A percentile compares a stretch with the other conserved stretches of the same genome.
Conservation (phyloP, 1,284 basidiomycete species). For the Ustilago crameri region DNA sequence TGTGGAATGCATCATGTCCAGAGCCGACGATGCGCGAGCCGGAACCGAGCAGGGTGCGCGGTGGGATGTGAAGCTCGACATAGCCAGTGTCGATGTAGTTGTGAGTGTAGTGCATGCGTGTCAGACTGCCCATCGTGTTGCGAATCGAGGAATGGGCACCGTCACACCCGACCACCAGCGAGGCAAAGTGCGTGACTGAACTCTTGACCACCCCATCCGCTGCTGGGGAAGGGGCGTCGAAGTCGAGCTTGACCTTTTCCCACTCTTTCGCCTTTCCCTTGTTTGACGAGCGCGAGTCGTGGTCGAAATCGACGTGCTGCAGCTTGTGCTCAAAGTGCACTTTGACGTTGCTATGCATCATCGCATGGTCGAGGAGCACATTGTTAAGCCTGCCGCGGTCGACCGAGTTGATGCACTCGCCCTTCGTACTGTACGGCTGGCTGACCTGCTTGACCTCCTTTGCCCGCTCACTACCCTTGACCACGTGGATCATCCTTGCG, state of each 20-base stretch:
- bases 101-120: slow-evolving; percentile 83
- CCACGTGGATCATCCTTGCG: slow-evolving; percentile 91
- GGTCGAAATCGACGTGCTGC: slow-evolving; percentile 78
- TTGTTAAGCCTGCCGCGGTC: slow-evolving; percentile 88
- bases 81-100: slow-evolving; percentile 95
- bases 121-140: slow-evolving; percentile 71
- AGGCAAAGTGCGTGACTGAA: slow-evolving; percentile 24
- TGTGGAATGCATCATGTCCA: slow-evolving; percentile 73
- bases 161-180: slow-evolving; percentile 57
- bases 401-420: slow-evolving; percentile 93
- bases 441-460: slow-evolving; percentile 47
- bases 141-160: slow-evolving; percentile 50
- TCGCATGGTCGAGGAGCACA: slow-evolving; percentile 79
- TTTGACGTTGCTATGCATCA: slow-evolving; percentile 75
- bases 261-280: background rate
- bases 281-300: slow-evolving; percentile 57
- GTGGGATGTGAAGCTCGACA: slow-evolving; percentile 92
- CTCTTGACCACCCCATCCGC: slow-evolving; percentile 10
- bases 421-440: slow-evolving; percentile 86
- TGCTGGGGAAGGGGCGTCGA: slow-evolving; percentile 24
- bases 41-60: slow-evolving; percentile 73
- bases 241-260: slow-evolving; percentile 35
- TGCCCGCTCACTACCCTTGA: slow-evolving; percentile 16
- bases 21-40: slow-evolving; percentile 65
- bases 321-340: slow-evolving; percentile 86